A percentile compares a stretch with the other conserved stretches of the same genome.
These are phyloP conservation scores for Decorospora gaudefroyi DNA, from an alignment of 2,329 filamentous ascomycete genomes.

Conservation along the genomic window DNA sequence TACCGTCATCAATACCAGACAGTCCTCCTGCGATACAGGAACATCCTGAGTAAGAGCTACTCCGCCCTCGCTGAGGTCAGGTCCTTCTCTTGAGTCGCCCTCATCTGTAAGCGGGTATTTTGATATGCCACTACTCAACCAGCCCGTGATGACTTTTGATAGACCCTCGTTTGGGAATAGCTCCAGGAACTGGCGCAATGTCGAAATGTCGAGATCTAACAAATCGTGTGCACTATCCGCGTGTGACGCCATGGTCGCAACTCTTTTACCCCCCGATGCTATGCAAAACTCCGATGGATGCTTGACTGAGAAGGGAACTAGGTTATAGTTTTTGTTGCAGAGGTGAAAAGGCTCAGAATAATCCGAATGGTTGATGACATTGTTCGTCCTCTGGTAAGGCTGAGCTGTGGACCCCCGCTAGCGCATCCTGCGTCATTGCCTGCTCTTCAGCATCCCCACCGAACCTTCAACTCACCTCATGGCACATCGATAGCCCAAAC, in stretches of 20 bases:
- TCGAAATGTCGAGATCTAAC: slow-evolving; percentile 72
- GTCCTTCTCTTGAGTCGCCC: slow-evolving; percentile 39
- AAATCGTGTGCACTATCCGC: slow-evolving; percentile 45
- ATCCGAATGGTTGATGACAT: slow-evolving; percentile 22
- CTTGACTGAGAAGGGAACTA: background rate
- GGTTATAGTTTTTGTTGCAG: too few species aligned
- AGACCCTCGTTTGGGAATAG: slow-evolving; percentile 86
- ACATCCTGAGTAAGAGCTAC: slow-evolving; percentile 53
- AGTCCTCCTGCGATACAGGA: slow-evolving; percentile 73
- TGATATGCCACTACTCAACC: slow-evolving; percentile 79
- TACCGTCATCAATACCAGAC: slow-evolving; percentile 74
- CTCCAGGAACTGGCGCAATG: slow-evolving; percentile 78
- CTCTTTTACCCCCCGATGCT: slow-evolving; percentile 4
- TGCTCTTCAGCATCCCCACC: slow-evolving; percentile 20
- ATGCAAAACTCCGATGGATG: slow-evolving; percentile 7
- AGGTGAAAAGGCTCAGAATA: background rate
- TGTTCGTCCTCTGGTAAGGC: slow-evolving; percentile 36
- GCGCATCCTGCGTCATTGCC: slow-evolving; percentile 32
- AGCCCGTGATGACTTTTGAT: slow-evolving; percentile 79
- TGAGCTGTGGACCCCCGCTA: slow-evolving; percentile 31
- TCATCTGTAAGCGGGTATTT: slow-evolving; percentile 67
- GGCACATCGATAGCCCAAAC: slow-evolving; percentile 26
- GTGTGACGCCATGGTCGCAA: slow-evolving; percentile 40
- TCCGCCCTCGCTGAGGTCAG: slow-evolving; percentile 54
- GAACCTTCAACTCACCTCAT: slow-evolving; percentile 22